Percentiles rank a stretch among this genome's conserved stretches.
Evolutionary conservation across 306 rosid species (phyloP).

Genomic region (Ochetophila trinervis): DNA sequence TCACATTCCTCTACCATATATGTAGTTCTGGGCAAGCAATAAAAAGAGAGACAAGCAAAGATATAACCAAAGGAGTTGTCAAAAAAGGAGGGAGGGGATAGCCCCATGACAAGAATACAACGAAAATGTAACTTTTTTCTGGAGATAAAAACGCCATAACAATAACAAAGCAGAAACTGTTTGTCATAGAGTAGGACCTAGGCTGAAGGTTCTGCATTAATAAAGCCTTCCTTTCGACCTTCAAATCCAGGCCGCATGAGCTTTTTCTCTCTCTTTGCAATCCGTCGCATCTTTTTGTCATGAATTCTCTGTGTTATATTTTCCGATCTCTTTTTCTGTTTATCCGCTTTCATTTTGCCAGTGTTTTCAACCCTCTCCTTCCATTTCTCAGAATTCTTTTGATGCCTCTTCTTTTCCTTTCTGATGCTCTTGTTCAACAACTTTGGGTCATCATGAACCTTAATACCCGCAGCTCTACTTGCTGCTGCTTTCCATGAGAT

Average conservation of each 20-base stretch:
- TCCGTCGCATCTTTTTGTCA: conserved; percentile 65
- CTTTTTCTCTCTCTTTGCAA: conserved; percentile 86
- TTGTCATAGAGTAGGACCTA: background rate
- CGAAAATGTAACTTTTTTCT: too few species aligned
- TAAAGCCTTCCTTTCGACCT: conserved; percentile 79
- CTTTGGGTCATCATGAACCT: conserved; percentile 84
- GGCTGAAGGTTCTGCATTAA: conserved; percentile 32
- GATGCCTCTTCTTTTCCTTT: conserved; percentile 66
- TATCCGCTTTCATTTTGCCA: conserved; percentile 65
- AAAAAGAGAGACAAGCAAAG: too few species aligned
- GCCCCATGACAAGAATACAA: too few species aligned
- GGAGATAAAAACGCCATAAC: too few species aligned
- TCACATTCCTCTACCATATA: too few species aligned
- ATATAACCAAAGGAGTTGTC: too few species aligned
- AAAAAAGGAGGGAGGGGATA: too few species aligned
- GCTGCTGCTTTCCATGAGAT: conserved; percentile 73
- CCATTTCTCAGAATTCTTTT: conserved; percentile 76
- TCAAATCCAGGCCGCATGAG: conserved; percentile 86
- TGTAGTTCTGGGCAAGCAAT: too few species aligned
- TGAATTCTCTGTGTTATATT: conserved; percentile 58
- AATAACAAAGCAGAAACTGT: background rate
- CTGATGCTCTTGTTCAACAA: conserved; percentile 48
- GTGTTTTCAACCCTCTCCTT: conserved; percentile 62
- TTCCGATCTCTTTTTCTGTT: conserved; percentile 68
- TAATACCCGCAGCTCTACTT: conserved; percentile 71